A percentile compares a stretch with the other conserved stretches of the same genome.
These are phyloP conservation scores for Cordyceps fumosorosea DNA, from an alignment of 2,329 filamentous ascomycete genomes.

Conservation along the genomic window DNA sequence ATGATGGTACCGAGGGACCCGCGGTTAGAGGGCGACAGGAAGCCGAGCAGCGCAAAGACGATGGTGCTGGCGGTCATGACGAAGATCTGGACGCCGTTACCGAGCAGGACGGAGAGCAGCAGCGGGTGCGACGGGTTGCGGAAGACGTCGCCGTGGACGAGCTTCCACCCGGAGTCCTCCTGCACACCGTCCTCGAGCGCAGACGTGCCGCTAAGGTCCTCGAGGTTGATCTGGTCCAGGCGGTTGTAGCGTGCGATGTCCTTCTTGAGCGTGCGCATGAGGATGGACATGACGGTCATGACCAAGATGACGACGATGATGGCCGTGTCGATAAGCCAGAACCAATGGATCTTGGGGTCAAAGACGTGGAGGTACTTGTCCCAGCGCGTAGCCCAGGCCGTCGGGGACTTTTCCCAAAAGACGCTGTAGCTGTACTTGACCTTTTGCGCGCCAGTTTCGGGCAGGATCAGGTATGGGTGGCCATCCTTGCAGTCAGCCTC, in stretches of 20 bases:
- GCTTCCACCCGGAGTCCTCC: constrained; percentile 97
- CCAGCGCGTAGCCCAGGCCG: constrained; percentile 94
- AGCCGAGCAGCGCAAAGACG: constrained; percentile 84
- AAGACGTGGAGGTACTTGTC: constrained; percentile 98
- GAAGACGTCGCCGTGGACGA: constrained; percentile 97
- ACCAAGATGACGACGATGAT: constrained; percentile 90
- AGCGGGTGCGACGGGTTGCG: constrained; percentile 77
- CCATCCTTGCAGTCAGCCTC: constrained; percentile 57
- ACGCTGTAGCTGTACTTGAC: constrained; percentile 91
- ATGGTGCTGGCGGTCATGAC: constrained; percentile 97
- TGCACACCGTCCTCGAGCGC: constrained; percentile 86
- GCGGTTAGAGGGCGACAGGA: constrained; percentile 91
- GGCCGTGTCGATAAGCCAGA: constrained; percentile 92
- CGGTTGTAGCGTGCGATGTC: constrained; percentile 97
- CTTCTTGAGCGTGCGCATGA: constrained; percentile 81
- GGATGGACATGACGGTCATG: constrained; percentile 85
- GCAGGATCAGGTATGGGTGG: constrained; percentile 55
- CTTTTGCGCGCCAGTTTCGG: constrained; percentile 46
- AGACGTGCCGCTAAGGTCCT: constrained; percentile 76
- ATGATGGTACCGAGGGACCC: constrained; percentile 90
- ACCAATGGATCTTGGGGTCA: constrained; percentile 98
- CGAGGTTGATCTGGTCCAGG: constrained; percentile 81
- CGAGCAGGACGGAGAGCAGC: constrained; percentile 78
- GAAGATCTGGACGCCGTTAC: constrained; percentile 92
- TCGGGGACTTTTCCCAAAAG: constrained; percentile 76